phyloP scores from a whole-genome alignment of 805 yeast genomes.

The Wickerhamiella azyma region DNA sequence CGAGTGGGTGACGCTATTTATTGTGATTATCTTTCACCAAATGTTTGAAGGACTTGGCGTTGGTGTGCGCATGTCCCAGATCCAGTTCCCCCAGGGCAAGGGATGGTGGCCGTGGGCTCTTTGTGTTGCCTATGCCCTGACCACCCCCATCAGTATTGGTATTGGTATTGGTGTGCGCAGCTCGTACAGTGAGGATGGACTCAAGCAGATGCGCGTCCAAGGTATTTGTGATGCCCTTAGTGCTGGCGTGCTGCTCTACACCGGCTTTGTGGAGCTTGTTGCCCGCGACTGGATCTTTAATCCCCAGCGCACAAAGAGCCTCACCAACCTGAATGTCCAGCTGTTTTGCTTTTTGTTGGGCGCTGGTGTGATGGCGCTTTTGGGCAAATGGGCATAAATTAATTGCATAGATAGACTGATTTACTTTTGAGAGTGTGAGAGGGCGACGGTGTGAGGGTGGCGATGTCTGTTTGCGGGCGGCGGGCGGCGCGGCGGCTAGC shows the following conservation, averaged over 20 bases:
- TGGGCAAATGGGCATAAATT: conserved; percentile 62
- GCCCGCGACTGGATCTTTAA: conserved; percentile 56
- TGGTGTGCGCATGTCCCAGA: conserved; percentile 53
- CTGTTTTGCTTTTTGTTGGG: conserved; percentile 37
- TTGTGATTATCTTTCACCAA: conserved; percentile 62
- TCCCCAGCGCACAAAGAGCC: conserved; percentile 30
- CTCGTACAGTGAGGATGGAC: conserved; percentile 41
- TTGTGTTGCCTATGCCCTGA: conserved; percentile 38
- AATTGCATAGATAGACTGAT: neutral
- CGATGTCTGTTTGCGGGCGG: too few species aligned
- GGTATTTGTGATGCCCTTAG: conserved; percentile 61
- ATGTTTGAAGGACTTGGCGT: conserved; percentile 69
- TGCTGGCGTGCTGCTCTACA: conserved; percentile 56
- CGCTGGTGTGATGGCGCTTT: conserved; percentile 56
- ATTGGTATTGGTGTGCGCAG: conserved; percentile 59
- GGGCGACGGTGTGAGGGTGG: too few species aligned
- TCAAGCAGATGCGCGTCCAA: conserved; percentile 39
- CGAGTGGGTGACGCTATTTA: conserved; percentile 47
- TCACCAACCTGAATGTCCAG: conserved; percentile 31
- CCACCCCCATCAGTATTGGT: conserved; percentile 59
- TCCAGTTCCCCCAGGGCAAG: conserved; percentile 38
- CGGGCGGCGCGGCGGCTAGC: too few species aligned
- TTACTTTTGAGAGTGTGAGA: too few species aligned
- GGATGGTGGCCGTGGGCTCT: conserved; percentile 40
- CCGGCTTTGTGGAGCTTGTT: conserved; percentile 60